Percentiles rank a stretch among this genome's conserved stretches.
These are phyloP conservation scores for Metarhizium rileyi DNA, from an alignment of 2,329 filamentous ascomycete species.

Conservation along the genomic window DNA sequence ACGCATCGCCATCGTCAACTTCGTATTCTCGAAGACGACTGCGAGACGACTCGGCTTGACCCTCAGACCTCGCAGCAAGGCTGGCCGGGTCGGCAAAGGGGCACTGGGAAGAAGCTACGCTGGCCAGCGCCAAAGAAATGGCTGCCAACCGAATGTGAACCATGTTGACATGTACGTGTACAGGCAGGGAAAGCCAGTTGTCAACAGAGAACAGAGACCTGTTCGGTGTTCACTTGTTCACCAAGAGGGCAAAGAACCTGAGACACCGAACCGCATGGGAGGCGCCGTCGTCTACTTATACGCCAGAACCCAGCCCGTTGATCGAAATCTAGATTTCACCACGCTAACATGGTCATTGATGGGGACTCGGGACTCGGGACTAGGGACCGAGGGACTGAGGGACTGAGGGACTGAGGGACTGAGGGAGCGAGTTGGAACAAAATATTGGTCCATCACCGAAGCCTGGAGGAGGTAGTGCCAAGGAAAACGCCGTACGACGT, in stretches of 20 bases:
- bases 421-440: no score
- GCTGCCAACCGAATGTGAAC: constrained; percentile 14
- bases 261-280: not conserved
- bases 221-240: not conserved
- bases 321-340: not conserved
- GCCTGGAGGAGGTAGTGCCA: no score
- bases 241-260: not conserved
- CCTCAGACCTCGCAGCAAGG: constrained; percentile 17
- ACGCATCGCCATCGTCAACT: constrained; percentile 44
- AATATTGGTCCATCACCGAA: no score
- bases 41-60: constrained; percentile 15
- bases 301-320: not conserved
- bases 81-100: constrained; percentile 22
- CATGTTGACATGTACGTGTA: constrained; percentile 13
- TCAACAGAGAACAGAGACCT: not conserved
- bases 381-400: no score
- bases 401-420: no score
- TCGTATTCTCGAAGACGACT: constrained; percentile 26
- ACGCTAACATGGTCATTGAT: not conserved
- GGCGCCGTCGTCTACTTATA: constrained; percentile 3
- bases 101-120: constrained; percentile 20
- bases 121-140: constrained; percentile 16
- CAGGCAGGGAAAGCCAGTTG: not conserved
- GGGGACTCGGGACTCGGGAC: no score
- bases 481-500: no score